Base-by-base conservation (phyloP, 2,329 filamentous ascomycete species). In the Metarhizium anisopliae region DNA sequence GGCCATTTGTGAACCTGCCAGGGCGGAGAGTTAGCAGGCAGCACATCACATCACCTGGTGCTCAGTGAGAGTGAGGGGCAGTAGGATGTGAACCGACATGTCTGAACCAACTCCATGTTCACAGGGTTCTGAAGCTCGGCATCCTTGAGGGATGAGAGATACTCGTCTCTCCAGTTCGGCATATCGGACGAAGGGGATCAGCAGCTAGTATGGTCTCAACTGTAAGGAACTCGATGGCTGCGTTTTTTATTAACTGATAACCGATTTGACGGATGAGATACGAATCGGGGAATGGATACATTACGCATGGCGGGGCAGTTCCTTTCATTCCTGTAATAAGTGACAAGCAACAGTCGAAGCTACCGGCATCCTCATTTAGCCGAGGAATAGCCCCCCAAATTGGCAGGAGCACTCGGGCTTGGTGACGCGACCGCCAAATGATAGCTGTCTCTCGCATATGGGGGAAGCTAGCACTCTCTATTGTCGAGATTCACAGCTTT, bases 131-230 rank as follows among this genome's bases (percentile, higher is more conserved):
- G 87, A 59, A 83, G 80, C 65, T 84, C 80, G 64, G 90, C 89
- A 64, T 87, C 85, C 62, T 84, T 80, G 61, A 97, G 78, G 61
- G 87, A 86, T 59, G 82, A 77, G 59, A 89, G 77, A 70, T 95
- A 96, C 65, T 95, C 88, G 62, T 89, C 84, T 66, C 86, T 82
- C 89, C 92, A 95, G 75, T 81, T 82, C 60, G 83, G 78, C 78
- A 81, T 81, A 57, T 36, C 67, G 62, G 29, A 29, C 11, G 43
- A 29, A 32, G 6, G 6, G 25, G 42, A 35, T 8, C 4, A 7
- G 45, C 13, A 49, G 6, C 20, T 49, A 49, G 25, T 14, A 49
- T 29, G 13, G 16, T 49, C 20, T 30, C 25, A 8, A 30, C 6
- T 47, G n/a, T 25, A 8, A 30, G 25, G 14, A n/a, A 14, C 25